Conservation (phyloP, 441 rosid species). For the Sinapis alba region DNA sequence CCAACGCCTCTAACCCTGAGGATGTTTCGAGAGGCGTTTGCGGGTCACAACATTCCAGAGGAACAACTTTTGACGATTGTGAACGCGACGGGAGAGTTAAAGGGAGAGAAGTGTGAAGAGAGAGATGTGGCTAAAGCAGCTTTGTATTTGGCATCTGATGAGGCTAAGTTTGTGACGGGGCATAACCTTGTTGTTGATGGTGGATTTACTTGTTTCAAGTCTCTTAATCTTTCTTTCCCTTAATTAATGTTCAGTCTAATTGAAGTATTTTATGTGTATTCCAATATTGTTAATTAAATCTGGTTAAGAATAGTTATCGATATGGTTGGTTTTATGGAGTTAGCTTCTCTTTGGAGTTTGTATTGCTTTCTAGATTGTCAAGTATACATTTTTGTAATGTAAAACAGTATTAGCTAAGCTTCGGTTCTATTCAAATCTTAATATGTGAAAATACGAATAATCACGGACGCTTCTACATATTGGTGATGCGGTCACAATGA, state of each 20-base stretch:
- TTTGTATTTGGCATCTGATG: constrained; percentile 55
- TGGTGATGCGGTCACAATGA: neutral
- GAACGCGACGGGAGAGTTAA: constrained; percentile 42
- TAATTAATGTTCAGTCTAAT: neutral
- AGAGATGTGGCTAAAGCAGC: constrained; percentile 63
- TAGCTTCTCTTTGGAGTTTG: constrained; percentile 6
- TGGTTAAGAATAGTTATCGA: neutral
- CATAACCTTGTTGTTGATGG: constrained; percentile 62
- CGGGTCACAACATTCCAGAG: constrained; percentile 33
- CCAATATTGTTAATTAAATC: neutral
- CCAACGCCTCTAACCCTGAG: constrained; percentile 41
- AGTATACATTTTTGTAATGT: neutral
- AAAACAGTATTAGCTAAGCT: too few species aligned
- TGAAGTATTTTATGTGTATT: neutral
- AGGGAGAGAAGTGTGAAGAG: constrained; percentile 53
- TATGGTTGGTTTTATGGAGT: neutral
- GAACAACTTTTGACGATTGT: constrained; percentile 33
- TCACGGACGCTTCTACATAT: neutral
- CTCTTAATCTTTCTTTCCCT: constrained; percentile 34
- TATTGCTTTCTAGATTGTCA: neutral
- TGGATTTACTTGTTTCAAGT: constrained; percentile 41
- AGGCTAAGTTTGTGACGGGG: constrained; percentile 57
- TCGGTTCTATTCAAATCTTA: too few species aligned
- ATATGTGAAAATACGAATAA: neutral
- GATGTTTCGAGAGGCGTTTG: constrained; percentile 38